These are phyloP conservation scores for Geoglossum glabrum DNA, from an alignment of 495 filamentous ascomycete species.

Conservation along the genomic window DNA sequence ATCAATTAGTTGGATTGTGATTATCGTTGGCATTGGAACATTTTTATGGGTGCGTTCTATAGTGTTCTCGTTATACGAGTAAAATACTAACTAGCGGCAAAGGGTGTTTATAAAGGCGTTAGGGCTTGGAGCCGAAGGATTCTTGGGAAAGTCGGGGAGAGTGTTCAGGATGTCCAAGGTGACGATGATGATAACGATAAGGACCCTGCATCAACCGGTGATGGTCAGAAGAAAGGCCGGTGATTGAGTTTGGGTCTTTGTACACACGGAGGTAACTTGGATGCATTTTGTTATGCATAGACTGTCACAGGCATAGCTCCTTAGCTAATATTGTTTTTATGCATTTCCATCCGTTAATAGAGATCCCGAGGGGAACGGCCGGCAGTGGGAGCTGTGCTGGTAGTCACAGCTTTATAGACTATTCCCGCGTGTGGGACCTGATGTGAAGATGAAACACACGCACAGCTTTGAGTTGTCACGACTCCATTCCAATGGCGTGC, in stretches of 20 bases:
- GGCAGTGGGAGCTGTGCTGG: no score
- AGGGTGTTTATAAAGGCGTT: constrained; percentile 68
- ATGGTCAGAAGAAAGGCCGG: constrained; percentile 3
- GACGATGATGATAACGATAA: constrained; percentile 51
- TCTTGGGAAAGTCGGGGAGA: constrained; percentile 55
- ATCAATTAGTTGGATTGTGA: constrained; percentile 52
- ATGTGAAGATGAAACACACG: constrained; percentile 15
- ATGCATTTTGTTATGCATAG: not conserved
- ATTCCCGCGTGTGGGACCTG: not conserved
- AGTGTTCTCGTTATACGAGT: not conserved
- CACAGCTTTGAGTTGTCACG: constrained; percentile 93
- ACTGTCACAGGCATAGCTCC: not conserved
- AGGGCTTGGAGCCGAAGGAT: constrained; percentile 44
- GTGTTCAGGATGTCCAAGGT: constrained; percentile 64
- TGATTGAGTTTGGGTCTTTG: not conserved
- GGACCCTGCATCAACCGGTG: constrained; percentile 5
- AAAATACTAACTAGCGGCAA: not conserved
- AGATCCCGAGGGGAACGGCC: no score
- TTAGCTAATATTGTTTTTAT: no score
- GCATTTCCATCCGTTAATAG: no score
- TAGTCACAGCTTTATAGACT: no score
- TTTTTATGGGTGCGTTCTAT: constrained; percentile 48
- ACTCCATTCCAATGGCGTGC: constrained; percentile 50
- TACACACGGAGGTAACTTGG: not conserved
- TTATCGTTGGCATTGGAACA: constrained; percentile 59